phyloP scores from a whole-genome alignment of 2,329 filamentous ascomycete species.

The Sporothrix phasma region DNA sequence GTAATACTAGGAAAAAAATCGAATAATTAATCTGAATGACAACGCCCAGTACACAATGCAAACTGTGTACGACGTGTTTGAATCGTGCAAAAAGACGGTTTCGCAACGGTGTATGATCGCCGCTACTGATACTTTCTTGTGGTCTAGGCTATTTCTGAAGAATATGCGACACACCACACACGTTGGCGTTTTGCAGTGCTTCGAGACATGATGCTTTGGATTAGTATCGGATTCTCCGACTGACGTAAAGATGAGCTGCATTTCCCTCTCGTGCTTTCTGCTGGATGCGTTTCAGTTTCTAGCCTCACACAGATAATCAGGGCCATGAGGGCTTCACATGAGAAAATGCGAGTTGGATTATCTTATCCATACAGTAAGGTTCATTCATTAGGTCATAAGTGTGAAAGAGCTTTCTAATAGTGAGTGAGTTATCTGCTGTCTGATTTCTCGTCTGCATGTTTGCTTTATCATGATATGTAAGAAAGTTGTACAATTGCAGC shows the following conservation, averaged over 20 bases:
- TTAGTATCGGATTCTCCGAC: background rate
- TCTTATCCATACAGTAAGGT: background rate
- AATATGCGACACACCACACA: background rate
- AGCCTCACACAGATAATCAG: background rate
- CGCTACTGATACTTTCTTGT: background rate
- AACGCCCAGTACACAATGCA: background rate
- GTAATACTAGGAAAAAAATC: background rate
- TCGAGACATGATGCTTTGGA: background rate
- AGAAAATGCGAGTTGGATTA: background rate
- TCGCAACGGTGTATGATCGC: background rate
- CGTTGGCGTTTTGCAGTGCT: background rate
- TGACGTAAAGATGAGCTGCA: background rate
- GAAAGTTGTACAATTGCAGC: background rate
- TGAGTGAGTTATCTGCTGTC: background rate
- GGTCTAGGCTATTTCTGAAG: too few species aligned
- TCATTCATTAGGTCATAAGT: too few species aligned
- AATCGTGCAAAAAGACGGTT: background rate
- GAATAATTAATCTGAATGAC: background rate
- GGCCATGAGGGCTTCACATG: background rate
- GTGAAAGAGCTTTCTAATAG: too few species aligned
- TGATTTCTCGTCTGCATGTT: background rate
- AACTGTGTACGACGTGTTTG: background rate
- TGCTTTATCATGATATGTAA: background rate
- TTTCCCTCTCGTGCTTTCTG: background rate
- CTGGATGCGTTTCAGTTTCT: background rate